Evolutionary conservation across 2,329 filamentous ascomycete genomes (phyloP).

Genomic region (Rutstroemia sp.): DNA sequence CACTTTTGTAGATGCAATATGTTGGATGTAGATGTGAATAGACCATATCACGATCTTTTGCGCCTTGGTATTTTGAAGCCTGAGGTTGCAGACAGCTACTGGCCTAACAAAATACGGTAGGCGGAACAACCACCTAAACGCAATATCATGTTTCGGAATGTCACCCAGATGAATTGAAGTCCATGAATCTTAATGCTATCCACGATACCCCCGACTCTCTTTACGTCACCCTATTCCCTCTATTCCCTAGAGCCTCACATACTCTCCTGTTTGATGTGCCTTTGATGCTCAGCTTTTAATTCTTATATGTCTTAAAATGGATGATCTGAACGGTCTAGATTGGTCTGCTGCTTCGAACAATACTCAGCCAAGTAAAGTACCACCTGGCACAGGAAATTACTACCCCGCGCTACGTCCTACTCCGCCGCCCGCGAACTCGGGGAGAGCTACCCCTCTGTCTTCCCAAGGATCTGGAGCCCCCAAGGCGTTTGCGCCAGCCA

Average conservation of each 20-base stretch:
- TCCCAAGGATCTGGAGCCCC: conserved; percentile 33
- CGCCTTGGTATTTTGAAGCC: too few species aligned
- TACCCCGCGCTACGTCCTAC: conserved; percentile 48
- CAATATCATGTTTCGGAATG: too few species aligned
- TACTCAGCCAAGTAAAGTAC: conserved; percentile 31
- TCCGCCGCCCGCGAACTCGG: conserved; percentile 40
- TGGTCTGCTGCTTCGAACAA: conserved; percentile 41
- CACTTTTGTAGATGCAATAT: too few species aligned
- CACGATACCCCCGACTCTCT: neutral
- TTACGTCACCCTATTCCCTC: neutral
- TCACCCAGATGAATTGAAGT: too few species aligned
- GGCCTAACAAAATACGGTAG: too few species aligned
- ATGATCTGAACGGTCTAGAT: conserved; percentile 54
- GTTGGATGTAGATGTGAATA: too few species aligned
- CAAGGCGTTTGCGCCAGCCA: conserved; percentile 31
- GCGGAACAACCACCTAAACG: too few species aligned
- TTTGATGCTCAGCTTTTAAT: conserved; percentile 11
- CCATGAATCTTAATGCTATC: neutral
- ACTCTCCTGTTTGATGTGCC: neutral
- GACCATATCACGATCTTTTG: too few species aligned
- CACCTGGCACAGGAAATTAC: conserved; percentile 35
- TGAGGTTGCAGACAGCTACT: too few species aligned
- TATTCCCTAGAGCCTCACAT: neutral
- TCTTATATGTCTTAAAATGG: conserved; percentile 37
- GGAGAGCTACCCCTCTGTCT: conserved; percentile 46